Percentiles rank a stretch among this genome's conserved stretches.
These are phyloP conservation scores for Tricholoma bakamatsutake DNA, from an alignment of 768 basidiomycete genomes.

Conservation along the genomic window DNA sequence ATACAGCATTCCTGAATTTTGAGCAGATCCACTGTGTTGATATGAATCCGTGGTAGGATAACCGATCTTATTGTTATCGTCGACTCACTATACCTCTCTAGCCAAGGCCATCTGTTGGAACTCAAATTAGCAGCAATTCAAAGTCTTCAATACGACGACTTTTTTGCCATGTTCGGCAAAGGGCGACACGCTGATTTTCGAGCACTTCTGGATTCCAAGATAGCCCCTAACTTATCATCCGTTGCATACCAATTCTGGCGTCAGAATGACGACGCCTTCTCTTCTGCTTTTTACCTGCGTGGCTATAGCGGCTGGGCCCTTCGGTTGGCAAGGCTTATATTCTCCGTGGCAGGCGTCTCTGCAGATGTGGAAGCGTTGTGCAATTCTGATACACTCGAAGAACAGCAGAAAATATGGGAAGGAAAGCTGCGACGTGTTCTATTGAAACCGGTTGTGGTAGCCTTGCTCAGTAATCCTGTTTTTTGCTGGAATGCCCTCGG, in stretches of 20 bases:
- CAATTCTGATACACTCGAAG: slow-evolving; percentile 42
- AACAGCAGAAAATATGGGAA: slow-evolving; percentile 61
- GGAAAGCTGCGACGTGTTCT: slow-evolving; percentile 55
- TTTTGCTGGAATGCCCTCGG: slow-evolving; percentile 80
- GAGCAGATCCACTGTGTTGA: slow-evolving; percentile 62
- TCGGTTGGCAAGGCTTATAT: slow-evolving; percentile 51
- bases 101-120: slow-evolving; percentile 75
- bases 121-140: slow-evolving; percentile 68
- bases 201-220: slow-evolving; percentile 47
- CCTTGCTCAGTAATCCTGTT: slow-evolving; percentile 44
- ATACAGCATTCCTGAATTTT: not conserved
- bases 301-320: slow-evolving; percentile 69
- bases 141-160: slow-evolving; percentile 50
- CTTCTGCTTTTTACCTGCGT: slow-evolving; percentile 57
- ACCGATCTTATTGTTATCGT: slow-evolving; percentile 4
- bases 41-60: slow-evolving; percentile 54
- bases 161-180: slow-evolving; percentile 62
- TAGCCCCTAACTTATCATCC: slow-evolving; percentile 66
- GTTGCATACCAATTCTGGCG: slow-evolving; percentile 77
- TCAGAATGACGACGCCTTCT: slow-evolving; percentile 44
- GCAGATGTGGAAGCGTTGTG: slow-evolving; percentile 53
- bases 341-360: slow-evolving; percentile 52
- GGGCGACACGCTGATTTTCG: slow-evolving; percentile 59
- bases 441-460: slow-evolving; percentile 50
- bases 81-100: slow-evolving; percentile 15